phyloP scores from a whole-genome alignment of 495 filamentous ascomycete genomes.

The Daldinia vernicosa region DNA sequence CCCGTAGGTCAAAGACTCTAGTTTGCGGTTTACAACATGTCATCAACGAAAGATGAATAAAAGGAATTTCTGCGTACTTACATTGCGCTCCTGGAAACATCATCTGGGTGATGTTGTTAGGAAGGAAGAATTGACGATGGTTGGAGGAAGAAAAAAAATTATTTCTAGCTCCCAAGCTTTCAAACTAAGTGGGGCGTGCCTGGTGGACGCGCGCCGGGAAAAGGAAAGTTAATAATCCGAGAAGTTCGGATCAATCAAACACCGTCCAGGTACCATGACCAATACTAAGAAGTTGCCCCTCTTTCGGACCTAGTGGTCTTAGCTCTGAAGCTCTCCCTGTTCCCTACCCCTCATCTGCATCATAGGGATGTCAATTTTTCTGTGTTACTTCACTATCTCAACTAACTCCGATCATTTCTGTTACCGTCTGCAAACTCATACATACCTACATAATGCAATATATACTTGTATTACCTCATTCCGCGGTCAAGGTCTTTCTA shows the following conservation, averaged over 20 bases:
- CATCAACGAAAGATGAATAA: slow-evolving; percentile 55
- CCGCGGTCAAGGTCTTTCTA: background rate
- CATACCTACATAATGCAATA: background rate
- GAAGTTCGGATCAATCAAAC: background rate
- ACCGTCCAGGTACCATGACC: background rate
- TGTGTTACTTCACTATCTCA: slow-evolving; percentile 18
- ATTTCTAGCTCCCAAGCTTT: slow-evolving; percentile 30
- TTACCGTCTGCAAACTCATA: background rate
- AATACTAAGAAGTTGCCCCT: slow-evolving; percentile 13
- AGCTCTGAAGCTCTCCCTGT: slow-evolving; percentile 10
- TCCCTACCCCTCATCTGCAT: slow-evolving; percentile 35
- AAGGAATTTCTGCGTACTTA: slow-evolving; percentile 33
- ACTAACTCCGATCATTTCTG: slow-evolving; percentile 18
- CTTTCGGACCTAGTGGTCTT: slow-evolving; percentile 8
- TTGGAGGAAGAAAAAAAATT: slow-evolving; percentile 30
- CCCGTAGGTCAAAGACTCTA: slow-evolving; percentile 99
- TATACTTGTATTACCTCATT: background rate
- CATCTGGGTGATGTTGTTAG: slow-evolving; percentile 1
- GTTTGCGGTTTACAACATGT: slow-evolving; percentile 91
- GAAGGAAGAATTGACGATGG: slow-evolving; percentile 11
- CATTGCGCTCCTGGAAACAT: slow-evolving; percentile 13
- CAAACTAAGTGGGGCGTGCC: slow-evolving; percentile 26
- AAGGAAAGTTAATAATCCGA: slow-evolving; percentile 24
- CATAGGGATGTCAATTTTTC: slow-evolving; percentile 32
- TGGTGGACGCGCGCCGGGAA: slow-evolving; percentile 22